A percentile compares a stretch with the other conserved stretches of the same genome.
These are phyloP conservation scores for Macrophomina tecta DNA, from an alignment of 2,329 filamentous ascomycete genomes.

Conservation along the genomic window DNA sequence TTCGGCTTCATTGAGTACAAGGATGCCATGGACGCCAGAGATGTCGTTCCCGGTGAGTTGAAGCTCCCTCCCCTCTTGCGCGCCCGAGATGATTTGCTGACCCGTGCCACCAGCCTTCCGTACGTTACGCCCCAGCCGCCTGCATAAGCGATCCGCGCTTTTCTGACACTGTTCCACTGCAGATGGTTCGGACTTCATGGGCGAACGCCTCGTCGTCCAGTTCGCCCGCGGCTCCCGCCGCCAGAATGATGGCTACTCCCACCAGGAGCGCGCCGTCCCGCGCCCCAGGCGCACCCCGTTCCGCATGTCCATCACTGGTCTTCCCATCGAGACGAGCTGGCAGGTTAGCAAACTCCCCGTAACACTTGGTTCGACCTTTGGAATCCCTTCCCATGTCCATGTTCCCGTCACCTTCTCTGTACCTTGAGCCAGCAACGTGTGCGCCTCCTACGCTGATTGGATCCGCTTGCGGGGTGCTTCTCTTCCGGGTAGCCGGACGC, in stretches of 20 bases:
- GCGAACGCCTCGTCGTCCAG: constrained; percentile 95
- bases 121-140: constrained; percentile 46
- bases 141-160: constrained; percentile 24
- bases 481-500: constrained; percentile 28
- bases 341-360: constrained; percentile 84
- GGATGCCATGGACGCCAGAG: constrained; percentile 95
- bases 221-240: constrained; percentile 88
- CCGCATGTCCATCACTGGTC: constrained; percentile 96
- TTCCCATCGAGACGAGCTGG: constrained; percentile 99
- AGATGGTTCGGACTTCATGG: constrained; percentile 99
- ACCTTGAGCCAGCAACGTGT: constrained; percentile 25
- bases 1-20: constrained; percentile 99
- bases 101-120: constrained; percentile 56
- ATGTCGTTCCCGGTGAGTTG: constrained; percentile 91
- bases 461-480: constrained; percentile 25
- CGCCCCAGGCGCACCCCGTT: constrained; percentile 93
- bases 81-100: constrained; percentile 35
- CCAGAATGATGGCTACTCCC: constrained; percentile 68
- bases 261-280: constrained; percentile 69
- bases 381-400: constrained; percentile 26
- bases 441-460: constrained; percentile 25
- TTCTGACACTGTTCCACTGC: constrained; percentile 30
- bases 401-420: constrained; percentile 25
- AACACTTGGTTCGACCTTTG: constrained; percentile 46
- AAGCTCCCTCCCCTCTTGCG: constrained; percentile 27